Conservation (phyloP, 768 basidiomycete species). For the Xerocomus potaroensis region DNA sequence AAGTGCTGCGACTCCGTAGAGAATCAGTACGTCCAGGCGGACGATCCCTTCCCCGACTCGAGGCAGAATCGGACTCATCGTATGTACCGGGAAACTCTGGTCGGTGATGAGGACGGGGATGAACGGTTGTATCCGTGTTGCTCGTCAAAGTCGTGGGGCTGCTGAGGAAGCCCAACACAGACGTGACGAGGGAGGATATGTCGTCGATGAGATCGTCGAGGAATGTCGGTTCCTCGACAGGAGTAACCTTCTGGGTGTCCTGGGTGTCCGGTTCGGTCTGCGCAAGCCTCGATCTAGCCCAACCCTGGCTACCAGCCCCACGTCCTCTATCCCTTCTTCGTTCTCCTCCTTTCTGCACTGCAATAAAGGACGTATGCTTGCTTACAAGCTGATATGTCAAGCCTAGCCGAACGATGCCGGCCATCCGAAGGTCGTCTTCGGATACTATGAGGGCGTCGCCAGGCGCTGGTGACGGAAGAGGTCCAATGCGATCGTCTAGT, state of each 20-base stretch:
- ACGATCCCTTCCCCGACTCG: conserved; percentile 4
- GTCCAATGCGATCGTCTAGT: conserved; percentile 35
- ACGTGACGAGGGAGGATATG: conserved; percentile 14
- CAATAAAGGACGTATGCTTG: conserved; percentile 53
- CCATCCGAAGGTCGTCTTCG: conserved; percentile 36
- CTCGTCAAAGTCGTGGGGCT: conserved; percentile 1
- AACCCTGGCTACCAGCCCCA: not conserved
- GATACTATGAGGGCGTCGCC: conserved; percentile 23
- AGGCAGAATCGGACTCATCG: conserved; percentile 13
- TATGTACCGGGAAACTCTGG: conserved; percentile 20
- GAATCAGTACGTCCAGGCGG: not conserved
- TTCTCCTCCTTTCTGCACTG: conserved; percentile 38
- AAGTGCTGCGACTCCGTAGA: conserved; percentile 4
- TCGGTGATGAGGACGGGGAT: not conserved
- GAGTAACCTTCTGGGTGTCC: not conserved
- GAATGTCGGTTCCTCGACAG: conserved; percentile 4
- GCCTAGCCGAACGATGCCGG: conserved; percentile 48
- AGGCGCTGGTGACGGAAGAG: conserved; percentile 29
- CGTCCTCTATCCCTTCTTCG: conserved; percentile 5
- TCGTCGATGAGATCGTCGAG: conserved; percentile 18
- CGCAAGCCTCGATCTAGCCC: conserved; percentile 18
- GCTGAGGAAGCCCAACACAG: conserved; percentile 11
- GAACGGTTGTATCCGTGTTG: not conserved
- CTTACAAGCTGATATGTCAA: conserved; percentile 50
- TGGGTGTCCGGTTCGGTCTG: not conserved